phyloP scores from a whole-genome alignment of 2,329 filamentous ascomycete species.

The Penicillium frequentans region DNA sequence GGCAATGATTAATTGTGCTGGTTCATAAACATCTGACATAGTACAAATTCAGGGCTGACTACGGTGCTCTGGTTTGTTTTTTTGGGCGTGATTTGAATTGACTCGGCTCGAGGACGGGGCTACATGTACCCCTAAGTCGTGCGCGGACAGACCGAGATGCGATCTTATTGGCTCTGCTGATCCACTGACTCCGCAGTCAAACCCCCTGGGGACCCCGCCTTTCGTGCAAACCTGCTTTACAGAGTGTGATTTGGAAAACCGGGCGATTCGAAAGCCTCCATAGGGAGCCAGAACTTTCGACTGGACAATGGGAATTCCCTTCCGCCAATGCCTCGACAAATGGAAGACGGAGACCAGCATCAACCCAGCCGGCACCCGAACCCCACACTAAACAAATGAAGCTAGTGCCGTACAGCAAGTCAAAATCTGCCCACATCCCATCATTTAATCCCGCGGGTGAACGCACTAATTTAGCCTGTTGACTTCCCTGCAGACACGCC shows the following conservation, averaged over 20 bases:
- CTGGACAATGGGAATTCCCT: not conserved
- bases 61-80: too few relatives aligned
- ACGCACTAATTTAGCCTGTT: slow-evolving; percentile 8
- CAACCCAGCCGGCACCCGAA: not conserved
- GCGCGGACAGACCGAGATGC: too few relatives aligned
- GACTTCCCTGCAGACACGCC: not conserved
- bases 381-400: not conserved
- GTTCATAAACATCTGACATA: too few relatives aligned
- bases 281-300: too few relatives aligned
- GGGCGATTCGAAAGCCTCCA: too few relatives aligned
- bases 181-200: not conserved
- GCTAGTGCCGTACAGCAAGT: not conserved
- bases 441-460: not conserved
- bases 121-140: too few relatives aligned
- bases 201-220: not conserved
- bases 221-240: not conserved
- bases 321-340: not conserved
- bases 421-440: not conserved
- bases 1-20: too few relatives aligned
- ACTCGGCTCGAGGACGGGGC: too few relatives aligned
- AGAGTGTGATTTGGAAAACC: too few relatives aligned
- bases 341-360: not conserved
- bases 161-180: not conserved
- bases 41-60: too few relatives aligned
- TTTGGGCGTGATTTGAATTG: too few relatives aligned